Percentiles rank a stretch among this genome's conserved stretches.
phyloP scores from a whole-genome alignment of 2,329 filamentous ascomycete species.

The Colletotrichum sojae region DNA sequence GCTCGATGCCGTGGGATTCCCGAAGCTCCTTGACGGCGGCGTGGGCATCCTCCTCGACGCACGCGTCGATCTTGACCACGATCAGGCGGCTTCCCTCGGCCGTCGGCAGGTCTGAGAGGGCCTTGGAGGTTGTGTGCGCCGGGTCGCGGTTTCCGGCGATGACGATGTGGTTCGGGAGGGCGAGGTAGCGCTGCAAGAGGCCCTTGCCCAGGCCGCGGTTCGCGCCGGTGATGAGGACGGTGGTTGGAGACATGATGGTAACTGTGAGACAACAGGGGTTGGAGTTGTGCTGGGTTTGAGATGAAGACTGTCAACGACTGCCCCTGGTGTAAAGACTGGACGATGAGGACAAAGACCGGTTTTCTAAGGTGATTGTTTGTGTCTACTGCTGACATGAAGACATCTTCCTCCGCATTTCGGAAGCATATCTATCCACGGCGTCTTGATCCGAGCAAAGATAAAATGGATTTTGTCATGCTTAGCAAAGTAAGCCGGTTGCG shows the following conservation, averaged over 20 bases:
- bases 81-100: constrained; percentile 54
- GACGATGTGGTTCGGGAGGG: constrained; percentile 69
- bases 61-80: constrained; percentile 59
- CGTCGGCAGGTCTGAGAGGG: constrained; percentile 53
- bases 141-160: constrained; percentile 57
- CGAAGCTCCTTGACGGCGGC: constrained; percentile 51
- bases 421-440: neutral
- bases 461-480: neutral
- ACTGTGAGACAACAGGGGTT: neutral
- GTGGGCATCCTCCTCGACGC: constrained; percentile 49
- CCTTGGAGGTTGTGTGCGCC: constrained; percentile 44
- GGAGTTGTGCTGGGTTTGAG: neutral
- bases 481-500: neutral
- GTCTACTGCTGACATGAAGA: too few relatives aligned
- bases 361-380: neutral
- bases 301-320: neutral
- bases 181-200: constrained; percentile 53
- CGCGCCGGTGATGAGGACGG: constrained; percentile 53
- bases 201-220: constrained; percentile 55
- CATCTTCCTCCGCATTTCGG: neutral
- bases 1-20: constrained; percentile 50
- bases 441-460: neutral
- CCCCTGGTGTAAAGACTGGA: neutral
- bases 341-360: neutral
- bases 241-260: constrained; percentile 10